A percentile compares a stretch with the other conserved stretches of the same genome.
Conservation (phyloP, 2,329 filamentous ascomycete genomes). For the Phialophora chinensis region DNA sequence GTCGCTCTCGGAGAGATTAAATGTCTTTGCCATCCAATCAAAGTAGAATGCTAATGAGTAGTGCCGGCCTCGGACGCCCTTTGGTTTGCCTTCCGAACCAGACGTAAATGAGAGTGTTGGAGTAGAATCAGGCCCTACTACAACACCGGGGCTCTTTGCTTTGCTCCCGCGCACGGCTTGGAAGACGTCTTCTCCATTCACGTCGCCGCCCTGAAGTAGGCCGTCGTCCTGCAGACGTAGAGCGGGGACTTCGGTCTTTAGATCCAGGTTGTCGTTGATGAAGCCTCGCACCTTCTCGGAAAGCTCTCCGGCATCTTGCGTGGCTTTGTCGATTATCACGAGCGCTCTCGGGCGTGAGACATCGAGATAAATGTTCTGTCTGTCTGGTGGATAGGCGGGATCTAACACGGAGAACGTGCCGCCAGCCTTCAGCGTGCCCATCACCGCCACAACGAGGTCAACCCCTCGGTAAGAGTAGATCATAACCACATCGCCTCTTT, state of each 20-base stretch:
- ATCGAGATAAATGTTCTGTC: conserved; percentile 83
- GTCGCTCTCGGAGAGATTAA: conserved; percentile 73
- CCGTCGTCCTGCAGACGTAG: conserved; percentile 76
- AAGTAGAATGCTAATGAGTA: conserved; percentile 87
- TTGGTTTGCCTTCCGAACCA: conserved; percentile 77
- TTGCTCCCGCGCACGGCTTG: conserved; percentile 59
- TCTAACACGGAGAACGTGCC: conserved; percentile 71
- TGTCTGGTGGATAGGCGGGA: conserved; percentile 78
- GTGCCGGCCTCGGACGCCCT: conserved; percentile 86
- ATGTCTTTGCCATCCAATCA: conserved; percentile 88
- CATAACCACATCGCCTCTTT: conserved; percentile 88
- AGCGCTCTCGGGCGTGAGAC: conserved; percentile 76
- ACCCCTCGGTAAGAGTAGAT: conserved; percentile 85
- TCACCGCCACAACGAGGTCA: conserved; percentile 76
- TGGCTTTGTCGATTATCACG: conserved; percentile 75
- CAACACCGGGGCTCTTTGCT: conserved; percentile 67
- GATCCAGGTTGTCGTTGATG: conserved; percentile 72
- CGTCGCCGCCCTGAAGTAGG: conserved; percentile 69
- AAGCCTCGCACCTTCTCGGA: conserved; percentile 67
- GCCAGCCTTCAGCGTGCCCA: conserved; percentile 71
- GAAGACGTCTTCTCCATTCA: conserved; percentile 72
- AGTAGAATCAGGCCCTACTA: conserved; percentile 84
- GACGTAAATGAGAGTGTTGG: conserved; percentile 77
- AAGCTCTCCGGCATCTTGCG: conserved; percentile 68
- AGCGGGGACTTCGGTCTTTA: conserved; percentile 76